Conservation (phyloP, 2,329 filamentous ascomycete genomes). For the Colletotrichum magnum region DNA sequence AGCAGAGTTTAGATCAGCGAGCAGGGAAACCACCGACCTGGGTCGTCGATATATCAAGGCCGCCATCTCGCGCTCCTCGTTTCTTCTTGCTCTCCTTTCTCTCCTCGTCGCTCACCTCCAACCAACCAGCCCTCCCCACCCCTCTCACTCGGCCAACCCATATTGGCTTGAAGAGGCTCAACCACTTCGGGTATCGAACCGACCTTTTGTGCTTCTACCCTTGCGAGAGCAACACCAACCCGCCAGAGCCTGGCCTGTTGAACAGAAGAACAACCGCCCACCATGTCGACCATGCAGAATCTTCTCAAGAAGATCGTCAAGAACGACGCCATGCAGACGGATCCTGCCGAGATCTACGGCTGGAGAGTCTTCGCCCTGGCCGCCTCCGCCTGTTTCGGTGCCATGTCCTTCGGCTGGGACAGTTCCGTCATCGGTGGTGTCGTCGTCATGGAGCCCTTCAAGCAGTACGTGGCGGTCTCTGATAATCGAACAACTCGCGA, state of each 20-base stretch:
- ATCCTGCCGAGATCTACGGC: constrained; percentile 78
- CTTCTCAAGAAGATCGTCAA: constrained; percentile 60
- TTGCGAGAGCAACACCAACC: constrained; percentile 28
- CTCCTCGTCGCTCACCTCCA: constrained; percentile 23
- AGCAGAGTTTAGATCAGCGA: constrained; percentile 20
- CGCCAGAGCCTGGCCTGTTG: constrained; percentile 39
- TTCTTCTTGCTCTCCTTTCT: background rate
- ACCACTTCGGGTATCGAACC: constrained; percentile 24
- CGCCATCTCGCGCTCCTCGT: constrained; percentile 13
- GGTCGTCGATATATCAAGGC: constrained; percentile 35
- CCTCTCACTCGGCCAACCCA: background rate
- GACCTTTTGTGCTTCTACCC: background rate
- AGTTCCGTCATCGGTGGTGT: constrained; percentile 79
- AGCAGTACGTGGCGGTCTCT: constrained; percentile 54
- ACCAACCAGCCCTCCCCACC: background rate
- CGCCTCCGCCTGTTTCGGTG: constrained; percentile 66
- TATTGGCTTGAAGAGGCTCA: constrained; percentile 24
- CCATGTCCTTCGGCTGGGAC: constrained; percentile 72
- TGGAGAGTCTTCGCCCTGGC: constrained; percentile 77
- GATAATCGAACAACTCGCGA: too few relatives aligned
- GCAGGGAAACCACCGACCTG: constrained; percentile 24
- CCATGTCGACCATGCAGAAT: constrained; percentile 37
- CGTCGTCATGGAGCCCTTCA: constrained; percentile 71
- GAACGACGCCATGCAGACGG: constrained; percentile 73
- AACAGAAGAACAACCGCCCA: constrained; percentile 23